A percentile compares a stretch with the other conserved stretches of the same genome.
Conservation (phyloP, 2,329 filamentous ascomycete genomes). For the Aspergillus amoenus region DNA sequence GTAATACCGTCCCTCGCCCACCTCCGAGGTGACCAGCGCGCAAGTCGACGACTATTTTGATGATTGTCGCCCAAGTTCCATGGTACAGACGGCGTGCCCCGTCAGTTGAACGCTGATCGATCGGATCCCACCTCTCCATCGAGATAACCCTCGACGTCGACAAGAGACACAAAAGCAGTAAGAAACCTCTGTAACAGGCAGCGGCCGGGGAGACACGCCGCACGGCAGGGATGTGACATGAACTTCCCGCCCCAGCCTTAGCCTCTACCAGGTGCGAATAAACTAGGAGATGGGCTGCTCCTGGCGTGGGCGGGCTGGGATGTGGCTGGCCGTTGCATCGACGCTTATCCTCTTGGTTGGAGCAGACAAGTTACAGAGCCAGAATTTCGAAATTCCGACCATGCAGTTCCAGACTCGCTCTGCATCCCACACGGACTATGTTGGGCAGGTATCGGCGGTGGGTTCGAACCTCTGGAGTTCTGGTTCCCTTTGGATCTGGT, state of each 20-base stretch:
- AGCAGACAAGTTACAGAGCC: neutral
- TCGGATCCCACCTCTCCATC: slow-evolving; percentile 11
- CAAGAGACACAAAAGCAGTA: neutral
- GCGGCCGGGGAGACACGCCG: neutral
- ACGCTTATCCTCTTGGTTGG: neutral
- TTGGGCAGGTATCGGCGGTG: slow-evolving; percentile 16
- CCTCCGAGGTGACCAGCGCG: neutral
- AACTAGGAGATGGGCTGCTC: neutral
- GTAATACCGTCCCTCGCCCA: neutral
- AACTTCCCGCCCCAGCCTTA: slow-evolving; percentile 4
- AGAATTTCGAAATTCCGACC: neutral
- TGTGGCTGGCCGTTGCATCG: slow-evolving; percentile 8
- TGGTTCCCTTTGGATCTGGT: slow-evolving; percentile 3
- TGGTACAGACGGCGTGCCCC: slow-evolving; percentile 5
- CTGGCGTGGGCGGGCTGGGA: slow-evolving; percentile 5
- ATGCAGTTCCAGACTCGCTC: slow-evolving; percentile 1
- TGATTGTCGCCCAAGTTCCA: neutral
- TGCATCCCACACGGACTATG: slow-evolving; percentile 14
- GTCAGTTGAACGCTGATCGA: slow-evolving; percentile 9
- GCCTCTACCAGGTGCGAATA: neutral
- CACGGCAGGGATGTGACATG: slow-evolving; percentile 9
- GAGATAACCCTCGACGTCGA: neutral
- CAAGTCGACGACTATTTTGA: neutral
- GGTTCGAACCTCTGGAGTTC: neutral
- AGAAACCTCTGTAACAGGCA: neutral